Percentiles rank a stretch among this genome's conserved stretches.
Evolutionary conservation across 148 eudicot genomes (phyloP).

Genomic region (Rhododendron henanense): DNA sequence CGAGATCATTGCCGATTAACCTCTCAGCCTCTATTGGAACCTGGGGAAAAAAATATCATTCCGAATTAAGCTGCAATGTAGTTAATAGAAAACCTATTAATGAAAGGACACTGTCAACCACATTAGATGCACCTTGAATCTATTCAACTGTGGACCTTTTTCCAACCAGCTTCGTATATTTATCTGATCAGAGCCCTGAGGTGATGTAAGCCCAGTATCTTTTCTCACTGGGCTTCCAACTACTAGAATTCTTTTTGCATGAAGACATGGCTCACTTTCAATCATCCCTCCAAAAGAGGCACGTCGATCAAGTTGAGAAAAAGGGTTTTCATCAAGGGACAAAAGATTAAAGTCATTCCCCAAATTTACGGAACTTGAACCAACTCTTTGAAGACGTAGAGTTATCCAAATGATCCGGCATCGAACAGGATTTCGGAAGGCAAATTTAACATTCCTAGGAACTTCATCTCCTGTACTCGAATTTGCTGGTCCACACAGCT

Average conservation of each 20-base stretch:
- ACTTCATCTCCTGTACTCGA: conserved; percentile 24
- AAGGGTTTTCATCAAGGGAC: conserved; percentile 87
- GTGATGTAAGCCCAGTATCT: conserved; percentile 44
- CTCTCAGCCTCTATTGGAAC: conserved; percentile 88
- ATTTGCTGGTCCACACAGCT: conserved; percentile 74
- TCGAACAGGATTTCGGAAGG: conserved; percentile 71
- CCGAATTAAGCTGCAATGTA: not conserved
- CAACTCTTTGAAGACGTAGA: conserved; percentile 64
- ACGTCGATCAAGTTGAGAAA: conserved; percentile 60
- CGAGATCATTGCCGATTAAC: conserved; percentile 65
- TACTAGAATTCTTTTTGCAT: conserved; percentile 78
- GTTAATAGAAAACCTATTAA: not conserved
- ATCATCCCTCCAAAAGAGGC: conserved; percentile 69
- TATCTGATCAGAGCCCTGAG: conserved; percentile 58
- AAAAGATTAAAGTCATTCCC: conserved; percentile 64
- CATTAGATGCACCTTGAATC: conserved; percentile 65
- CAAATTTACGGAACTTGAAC: conserved; percentile 70
- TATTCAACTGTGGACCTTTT: conserved; percentile 59
- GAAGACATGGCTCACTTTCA: conserved; percentile 72
- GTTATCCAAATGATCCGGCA: conserved; percentile 88
- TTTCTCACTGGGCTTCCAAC: conserved; percentile 53
- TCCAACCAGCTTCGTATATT: conserved; percentile 79
- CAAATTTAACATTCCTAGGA: conserved; percentile 72
- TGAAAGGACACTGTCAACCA: conserved; percentile 9
- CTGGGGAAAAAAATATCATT: conserved; percentile 31